These are phyloP conservation scores for Pseudogymnoascus sp. DNA, from an alignment of 2,329 filamentous ascomycete genomes.

Conservation along the genomic window DNA sequence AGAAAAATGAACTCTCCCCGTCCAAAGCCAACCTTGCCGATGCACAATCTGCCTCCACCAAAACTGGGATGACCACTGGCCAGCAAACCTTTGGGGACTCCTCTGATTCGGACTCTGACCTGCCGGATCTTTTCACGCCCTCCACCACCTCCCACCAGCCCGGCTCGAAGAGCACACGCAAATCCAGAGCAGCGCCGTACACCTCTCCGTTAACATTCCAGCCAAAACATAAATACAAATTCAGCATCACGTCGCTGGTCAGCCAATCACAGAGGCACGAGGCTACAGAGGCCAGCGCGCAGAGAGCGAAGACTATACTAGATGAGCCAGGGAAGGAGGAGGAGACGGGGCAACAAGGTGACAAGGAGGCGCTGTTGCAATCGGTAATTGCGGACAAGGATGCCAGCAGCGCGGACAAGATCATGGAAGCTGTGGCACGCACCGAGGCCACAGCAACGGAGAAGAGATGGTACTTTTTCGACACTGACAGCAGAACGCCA, in stretches of 20 bases:
- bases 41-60: neutral
- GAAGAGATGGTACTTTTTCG: constrained; percentile 52
- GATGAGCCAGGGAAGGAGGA: constrained; percentile 19
- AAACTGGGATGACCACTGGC: neutral
- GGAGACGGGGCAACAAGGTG: constrained; percentile 15
- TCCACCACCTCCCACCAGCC: neutral
- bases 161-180: neutral
- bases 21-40: neutral
- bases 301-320: constrained; percentile 30
- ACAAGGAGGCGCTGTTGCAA: constrained; percentile 27
- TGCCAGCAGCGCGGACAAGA: constrained; percentile 35
- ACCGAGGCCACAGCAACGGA: constrained; percentile 49
- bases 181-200: constrained; percentile 29
- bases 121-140: constrained; percentile 12
- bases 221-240: constrained; percentile 45
- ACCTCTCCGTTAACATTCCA: constrained; percentile 43
- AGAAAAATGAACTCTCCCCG: neutral
- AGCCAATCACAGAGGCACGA: constrained; percentile 51
- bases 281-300: constrained; percentile 48
- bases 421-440: constrained; percentile 49
- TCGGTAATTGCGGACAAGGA: constrained; percentile 36
- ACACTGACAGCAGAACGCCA: constrained; percentile 14
- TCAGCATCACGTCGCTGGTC: constrained; percentile 54
- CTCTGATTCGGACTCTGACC: constrained; percentile 1
- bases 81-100: neutral